Percentiles rank a stretch among this genome's conserved stretches.
phyloP scores from a whole-genome alignment of 441 rosid genomes.

The Arabidopsis lyrata region DNA sequence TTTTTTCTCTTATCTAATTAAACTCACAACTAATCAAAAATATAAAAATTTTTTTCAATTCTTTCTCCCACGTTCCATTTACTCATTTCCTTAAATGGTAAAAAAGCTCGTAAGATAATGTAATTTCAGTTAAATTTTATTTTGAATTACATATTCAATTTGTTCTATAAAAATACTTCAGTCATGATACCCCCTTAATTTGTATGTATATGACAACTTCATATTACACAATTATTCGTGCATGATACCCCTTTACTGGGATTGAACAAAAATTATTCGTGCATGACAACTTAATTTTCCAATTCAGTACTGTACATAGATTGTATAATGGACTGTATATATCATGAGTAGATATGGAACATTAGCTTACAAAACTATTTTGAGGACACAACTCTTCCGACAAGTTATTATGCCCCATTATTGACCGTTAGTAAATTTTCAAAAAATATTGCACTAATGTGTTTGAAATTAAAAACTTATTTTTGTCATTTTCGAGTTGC shows the following conservation, averaged over 20 bases:
- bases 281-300: not conserved
- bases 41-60: too few relatives aligned
- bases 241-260: too few relatives aligned
- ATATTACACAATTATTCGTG: too few relatives aligned
- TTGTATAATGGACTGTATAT: not conserved
- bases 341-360: too few relatives aligned
- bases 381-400: not conserved
- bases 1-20: too few relatives aligned
- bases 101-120: too few relatives aligned
- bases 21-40: too few relatives aligned
- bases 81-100: too few relatives aligned
- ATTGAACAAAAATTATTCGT: too few relatives aligned
- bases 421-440: not conserved
- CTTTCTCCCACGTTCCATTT: too few relatives aligned
- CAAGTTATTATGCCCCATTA: not conserved
- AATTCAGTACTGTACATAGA: not conserved
- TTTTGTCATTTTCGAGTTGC: not conserved
- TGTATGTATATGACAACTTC: too few relatives aligned
- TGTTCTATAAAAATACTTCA: too few relatives aligned
- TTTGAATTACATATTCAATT: not conserved
- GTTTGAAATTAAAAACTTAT: not conserved
- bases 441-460: not conserved
- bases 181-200: not conserved
- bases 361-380: not conserved
- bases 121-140: not conserved